Percentiles rank a stretch among this genome's conserved stretches.
Evolutionary conservation across 768 basidiomycete genomes (phyloP).

Genomic region (Kondoa malvinella): DNA sequence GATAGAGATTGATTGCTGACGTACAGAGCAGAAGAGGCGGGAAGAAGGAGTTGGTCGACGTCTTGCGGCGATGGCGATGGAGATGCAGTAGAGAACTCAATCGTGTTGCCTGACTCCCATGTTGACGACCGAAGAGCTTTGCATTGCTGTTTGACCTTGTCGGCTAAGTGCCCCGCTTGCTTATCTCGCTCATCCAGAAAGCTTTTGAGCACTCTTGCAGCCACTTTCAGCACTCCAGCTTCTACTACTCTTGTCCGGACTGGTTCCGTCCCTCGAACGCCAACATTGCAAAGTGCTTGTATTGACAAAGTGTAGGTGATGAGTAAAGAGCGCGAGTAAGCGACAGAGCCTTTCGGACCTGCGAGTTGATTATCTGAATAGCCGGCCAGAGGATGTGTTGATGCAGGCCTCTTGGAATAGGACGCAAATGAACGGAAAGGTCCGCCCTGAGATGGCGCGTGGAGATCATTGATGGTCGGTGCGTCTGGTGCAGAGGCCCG

Average conservation of each 20-base stretch:
- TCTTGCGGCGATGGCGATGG: not conserved
- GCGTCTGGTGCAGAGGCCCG: not conserved
- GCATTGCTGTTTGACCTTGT: not conserved
- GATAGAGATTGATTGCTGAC: not conserved
- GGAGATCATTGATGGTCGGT: slow-evolving; percentile 7
- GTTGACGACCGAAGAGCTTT: not conserved
- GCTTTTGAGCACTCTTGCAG: slow-evolving; percentile 80
- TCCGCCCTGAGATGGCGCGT: not conserved
- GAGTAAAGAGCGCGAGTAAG: slow-evolving; percentile 28
- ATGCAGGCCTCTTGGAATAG: not conserved
- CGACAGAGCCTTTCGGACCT: not conserved
- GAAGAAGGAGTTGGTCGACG: not conserved
- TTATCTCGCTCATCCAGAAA: slow-evolving; percentile 59
- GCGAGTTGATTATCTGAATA: not conserved
- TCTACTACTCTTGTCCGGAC: slow-evolving; percentile 85
- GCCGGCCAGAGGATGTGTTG: not conserved
- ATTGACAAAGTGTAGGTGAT: slow-evolving; percentile 84
- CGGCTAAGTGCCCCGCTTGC: slow-evolving; percentile 11
- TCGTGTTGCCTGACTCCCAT: not conserved
- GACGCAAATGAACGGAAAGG: slow-evolving; percentile 9
- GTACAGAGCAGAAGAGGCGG: not conserved
- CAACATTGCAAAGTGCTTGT: slow-evolving; percentile 92
- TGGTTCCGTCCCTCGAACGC: slow-evolving; percentile 80
- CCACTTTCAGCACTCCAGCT: slow-evolving; percentile 80
- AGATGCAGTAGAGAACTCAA: slow-evolving; percentile 9